Evolutionary conservation across 306 rosid genomes (phyloP), one percentile per base, ranked within the genome.

Genomic region (Alnus glutinosa): DNA sequence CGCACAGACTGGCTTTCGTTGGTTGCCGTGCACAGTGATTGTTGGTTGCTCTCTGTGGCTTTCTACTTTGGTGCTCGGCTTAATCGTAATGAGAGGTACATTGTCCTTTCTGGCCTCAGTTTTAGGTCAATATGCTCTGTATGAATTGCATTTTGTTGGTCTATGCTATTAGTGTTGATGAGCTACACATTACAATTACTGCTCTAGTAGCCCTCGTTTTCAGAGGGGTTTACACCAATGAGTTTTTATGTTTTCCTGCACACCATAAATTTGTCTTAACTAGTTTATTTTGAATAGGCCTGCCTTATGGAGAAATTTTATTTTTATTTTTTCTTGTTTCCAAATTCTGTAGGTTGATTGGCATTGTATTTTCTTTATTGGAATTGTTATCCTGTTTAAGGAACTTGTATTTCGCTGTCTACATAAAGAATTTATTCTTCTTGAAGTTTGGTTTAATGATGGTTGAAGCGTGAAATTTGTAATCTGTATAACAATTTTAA

Each of bases 21-120:
- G 89, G 89, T 87, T 77, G 92, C 94, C 4, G 89, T 84, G 74
- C 90, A 90, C 72, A 81, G 89, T 23, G 92, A 88, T 79, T 86
- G 87, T 71, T 90, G 94, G 92, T 71, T 88, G 85, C 79, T 85
- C 68, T 85, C 92, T 18, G 90, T 88, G 55, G 89, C 92, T 59
- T 90, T 87, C 81, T 90, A 85, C 81, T 78, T 85, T 50, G 94
- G 92, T 46, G 92, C 89, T 54, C 83, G 87, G 50, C 88, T 88
- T 55, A 90, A 88, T 80, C 84, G 89, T 70, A 89, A 90, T 77
- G 92, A 90, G 79, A 85, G 89, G 92, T 87, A 66, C 62, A 80
- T 28, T 34, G 8, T 66, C 55, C 19, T 61, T 68, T 42, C 58
- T 50, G 16, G 14, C 71, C 71, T 6, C 47, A 39, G 28, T 16